These are phyloP conservation scores for Daedalea quercina DNA, from an alignment of 768 basidiomycete species.

Conservation along the genomic window DNA sequence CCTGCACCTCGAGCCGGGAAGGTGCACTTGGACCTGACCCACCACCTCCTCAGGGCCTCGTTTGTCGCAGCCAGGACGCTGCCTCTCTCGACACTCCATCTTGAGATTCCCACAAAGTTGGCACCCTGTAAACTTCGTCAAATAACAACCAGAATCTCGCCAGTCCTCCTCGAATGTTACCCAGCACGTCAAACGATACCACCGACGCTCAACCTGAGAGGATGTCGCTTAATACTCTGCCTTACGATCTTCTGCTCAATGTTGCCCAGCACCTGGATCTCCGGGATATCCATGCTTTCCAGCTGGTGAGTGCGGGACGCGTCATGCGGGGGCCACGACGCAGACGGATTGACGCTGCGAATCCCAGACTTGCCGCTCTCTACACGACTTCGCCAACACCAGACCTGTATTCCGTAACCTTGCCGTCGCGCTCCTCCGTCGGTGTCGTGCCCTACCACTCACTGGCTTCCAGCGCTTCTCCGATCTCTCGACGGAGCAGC, in stretches of 20 bases:
- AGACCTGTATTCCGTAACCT: slow-evolving; percentile 64
- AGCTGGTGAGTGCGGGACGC: slow-evolving; percentile 42
- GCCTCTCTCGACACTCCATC: too few relatives aligned
- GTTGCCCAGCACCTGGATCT: slow-evolving; percentile 57
- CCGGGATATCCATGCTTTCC: slow-evolving; percentile 52
- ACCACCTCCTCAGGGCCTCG: too few relatives aligned
- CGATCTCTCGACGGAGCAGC: slow-evolving; percentile 55
- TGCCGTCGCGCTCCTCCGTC: slow-evolving; percentile 51
- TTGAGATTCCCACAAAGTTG: too few relatives aligned
- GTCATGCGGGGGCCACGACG: background rate
- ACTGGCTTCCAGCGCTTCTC: slow-evolving; percentile 63
- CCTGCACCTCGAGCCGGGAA: too few relatives aligned
- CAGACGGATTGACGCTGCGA: background rate
- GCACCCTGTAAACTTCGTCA: background rate
- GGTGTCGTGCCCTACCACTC: slow-evolving; percentile 63
- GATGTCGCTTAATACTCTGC: slow-evolving; percentile 38
- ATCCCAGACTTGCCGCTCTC: slow-evolving; percentile 51
- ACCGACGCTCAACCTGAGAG: slow-evolving; percentile 11
- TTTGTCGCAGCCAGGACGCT: too few relatives aligned
- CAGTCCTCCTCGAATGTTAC: background rate
- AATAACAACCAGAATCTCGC: background rate
- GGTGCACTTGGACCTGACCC: too few relatives aligned
- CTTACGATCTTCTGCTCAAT: slow-evolving; percentile 67
- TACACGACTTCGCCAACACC: slow-evolving; percentile 55
- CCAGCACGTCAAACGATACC: background rate